Evolutionary conservation across 768 basidiomycete species (phyloP), one percentile per base, ranked within the genome.

Genomic region (Mrakia frigida): DNA sequence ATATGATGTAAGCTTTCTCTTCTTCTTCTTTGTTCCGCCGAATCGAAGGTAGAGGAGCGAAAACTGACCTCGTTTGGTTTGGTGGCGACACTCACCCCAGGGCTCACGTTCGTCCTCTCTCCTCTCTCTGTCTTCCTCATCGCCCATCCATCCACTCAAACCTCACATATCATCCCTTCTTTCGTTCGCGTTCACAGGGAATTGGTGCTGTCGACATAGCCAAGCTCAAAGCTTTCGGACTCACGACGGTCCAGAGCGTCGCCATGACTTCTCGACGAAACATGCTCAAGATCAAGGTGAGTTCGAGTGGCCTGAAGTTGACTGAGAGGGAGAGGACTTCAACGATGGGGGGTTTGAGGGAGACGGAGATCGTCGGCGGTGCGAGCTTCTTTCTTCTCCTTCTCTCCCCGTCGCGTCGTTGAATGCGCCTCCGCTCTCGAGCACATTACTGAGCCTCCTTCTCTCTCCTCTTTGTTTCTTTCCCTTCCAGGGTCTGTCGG

Each of bases 211-310:
- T 74, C 46, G 77, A 78, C 35, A 60, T 78, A 28, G 43, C 67
- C 23, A 78, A 78, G 56, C 73, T 78, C 43, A 78, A 78, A n/a
- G 65, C 69, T 2, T 35, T 65, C 9, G 77, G 77, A 6, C 31
- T 78, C 21, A 78, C 77, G 23, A 78, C 77, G 6, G 56, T 78
- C 18, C 77, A 78, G 39, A 18, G 16, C 3, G 43, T 28, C 16
- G 14, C 6, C 23, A 70, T 76, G 70, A 72, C 75, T 9, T 70
- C 60, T n/a, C 59, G 70, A n/a, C 63, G 76, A 16, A 68, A 61
- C 23, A 7, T 77, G 50, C 76, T 77, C 37, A 77, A 73, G 61
- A 77, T 77, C 71, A 77, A 77, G 63, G 75, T 76, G 41, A n/a
- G 43, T 46, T 11, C 21, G 9, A 0, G 14, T 37, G 31, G 43